Conservation (phyloP, 1,284 basidiomycete species). For the Serendipita sp. region DNA sequence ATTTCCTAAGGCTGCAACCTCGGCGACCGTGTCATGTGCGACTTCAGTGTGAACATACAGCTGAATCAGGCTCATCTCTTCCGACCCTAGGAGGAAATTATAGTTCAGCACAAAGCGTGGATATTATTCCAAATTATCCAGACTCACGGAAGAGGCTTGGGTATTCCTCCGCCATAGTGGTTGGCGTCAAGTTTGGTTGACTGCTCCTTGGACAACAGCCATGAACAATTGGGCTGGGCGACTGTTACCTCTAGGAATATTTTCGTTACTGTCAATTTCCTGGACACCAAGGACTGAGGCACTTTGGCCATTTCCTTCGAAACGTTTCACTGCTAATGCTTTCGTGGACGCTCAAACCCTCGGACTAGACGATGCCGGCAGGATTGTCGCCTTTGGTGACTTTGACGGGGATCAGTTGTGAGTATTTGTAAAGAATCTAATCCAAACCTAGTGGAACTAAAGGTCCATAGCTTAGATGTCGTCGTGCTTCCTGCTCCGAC, state of each 20-base stretch:
- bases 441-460: neutral
- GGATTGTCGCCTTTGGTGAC: slow-evolving; percentile 83
- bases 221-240: neutral
- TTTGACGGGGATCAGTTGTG: slow-evolving; percentile 93
- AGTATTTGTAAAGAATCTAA: slow-evolving; percentile 21
- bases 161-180: slow-evolving; percentile 55
- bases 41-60: slow-evolving; percentile 96
- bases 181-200: neutral
- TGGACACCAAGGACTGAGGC: slow-evolving; percentile 15
- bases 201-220: neutral
- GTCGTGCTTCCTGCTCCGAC: slow-evolving; percentile 37
- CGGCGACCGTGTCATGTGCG: slow-evolving; percentile 89
- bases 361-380: slow-evolving; percentile 57
- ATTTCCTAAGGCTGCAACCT: slow-evolving; percentile 89
- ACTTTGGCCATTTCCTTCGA: slow-evolving; percentile 70
- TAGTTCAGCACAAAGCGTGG: neutral
- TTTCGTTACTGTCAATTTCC: neutral
- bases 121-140: neutral
- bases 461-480: slow-evolving; percentile 54
- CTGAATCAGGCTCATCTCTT: slow-evolving; percentile 95
- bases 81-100: slow-evolving; percentile 51
- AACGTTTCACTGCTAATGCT: slow-evolving; percentile 77
- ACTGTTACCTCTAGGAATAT: neutral
- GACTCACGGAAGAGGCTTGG: slow-evolving; percentile 72
- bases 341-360: slow-evolving; percentile 70